Evolutionary conservation across 768 basidiomycete species (phyloP).

Genomic region (Lactarius vividus): DNA sequence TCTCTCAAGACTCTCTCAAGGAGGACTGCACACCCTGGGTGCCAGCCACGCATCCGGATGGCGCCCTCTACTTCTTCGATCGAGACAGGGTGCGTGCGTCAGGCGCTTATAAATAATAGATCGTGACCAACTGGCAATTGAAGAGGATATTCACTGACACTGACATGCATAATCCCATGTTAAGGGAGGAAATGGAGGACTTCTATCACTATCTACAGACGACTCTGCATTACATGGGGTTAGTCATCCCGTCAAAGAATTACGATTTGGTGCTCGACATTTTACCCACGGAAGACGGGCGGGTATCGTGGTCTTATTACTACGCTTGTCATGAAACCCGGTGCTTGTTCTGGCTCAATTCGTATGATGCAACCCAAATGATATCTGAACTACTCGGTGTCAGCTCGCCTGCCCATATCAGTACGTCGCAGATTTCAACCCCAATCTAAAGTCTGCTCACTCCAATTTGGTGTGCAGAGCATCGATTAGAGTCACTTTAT

Average conservation of each 20-base stretch:
- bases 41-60: constrained; percentile 19
- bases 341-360: constrained; percentile 44
- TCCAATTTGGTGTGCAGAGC: neutral
- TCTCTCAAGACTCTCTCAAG: constrained; percentile 1
- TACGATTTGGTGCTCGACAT: constrained; percentile 13
- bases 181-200: constrained; percentile 36
- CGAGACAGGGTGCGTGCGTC: constrained; percentile 14
- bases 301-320: constrained; percentile 37
- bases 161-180: constrained; percentile 41
- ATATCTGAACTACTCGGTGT: neutral
- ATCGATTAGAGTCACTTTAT: constrained; percentile 19
- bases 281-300: constrained; percentile 35
- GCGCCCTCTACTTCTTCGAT: neutral
- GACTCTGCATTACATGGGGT: constrained; percentile 19
- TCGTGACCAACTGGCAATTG: neutral
- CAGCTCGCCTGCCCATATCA: neutral
- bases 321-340: neutral
- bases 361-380: constrained; percentile 38
- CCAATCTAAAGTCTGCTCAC: neutral
- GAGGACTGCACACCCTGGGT: constrained; percentile 38
- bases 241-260: neutral
- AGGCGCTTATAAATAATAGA: neutral
- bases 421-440: neutral
- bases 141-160: constrained; percentile 54
- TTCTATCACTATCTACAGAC: constrained; percentile 17